A percentile compares a stretch with the other conserved stretches of the same genome.
Evolutionary conservation across 2,329 filamentous ascomycete genomes (phyloP).

Genomic region (Chalara sp.): DNA sequence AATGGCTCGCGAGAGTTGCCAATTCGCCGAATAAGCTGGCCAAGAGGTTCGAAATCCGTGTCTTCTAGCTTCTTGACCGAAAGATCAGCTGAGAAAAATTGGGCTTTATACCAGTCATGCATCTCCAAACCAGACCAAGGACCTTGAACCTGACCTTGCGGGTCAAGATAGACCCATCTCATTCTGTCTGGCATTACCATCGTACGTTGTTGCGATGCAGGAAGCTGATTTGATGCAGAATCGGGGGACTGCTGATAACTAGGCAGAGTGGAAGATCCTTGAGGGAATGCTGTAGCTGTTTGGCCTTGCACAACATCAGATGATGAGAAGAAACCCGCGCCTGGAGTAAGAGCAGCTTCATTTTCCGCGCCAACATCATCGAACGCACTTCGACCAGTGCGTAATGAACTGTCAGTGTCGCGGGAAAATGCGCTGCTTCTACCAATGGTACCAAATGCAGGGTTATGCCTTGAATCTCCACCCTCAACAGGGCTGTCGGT

Average conservation of each 20-base stretch:
- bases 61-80: slow-evolving; percentile 95
- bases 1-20: slow-evolving; percentile 97
- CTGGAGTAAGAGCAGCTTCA: slow-evolving; percentile 17
- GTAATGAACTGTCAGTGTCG: slow-evolving; percentile 54
- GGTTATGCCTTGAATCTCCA: slow-evolving; percentile 53
- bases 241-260: slow-evolving; percentile 31
- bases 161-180: slow-evolving; percentile 97
- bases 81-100: slow-evolving; percentile 92
- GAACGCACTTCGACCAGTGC: slow-evolving; percentile 46
- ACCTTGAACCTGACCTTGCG: slow-evolving; percentile 84
- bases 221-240: slow-evolving; percentile 60
- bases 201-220: slow-evolving; percentile 64
- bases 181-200: slow-evolving; percentile 99
- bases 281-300: slow-evolving; percentile 18
- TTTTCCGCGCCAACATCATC: slow-evolving; percentile 36
- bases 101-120: slow-evolving; percentile 99
- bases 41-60: slow-evolving; percentile 86
- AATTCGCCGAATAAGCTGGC: slow-evolving; percentile 89
- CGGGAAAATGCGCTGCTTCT: slow-evolving; percentile 50
- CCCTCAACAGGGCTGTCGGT: slow-evolving; percentile 53
- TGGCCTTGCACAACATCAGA: slow-evolving; percentile 19
- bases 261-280: slow-evolving; percentile 18
- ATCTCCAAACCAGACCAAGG: slow-evolving; percentile 96
- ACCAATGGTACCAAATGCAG: slow-evolving; percentile 61
- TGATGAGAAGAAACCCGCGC: slow-evolving; percentile 15